Percentiles rank a stretch among this genome's conserved stretches.
Evolutionary conservation across 306 rosid genomes (phyloP).

Genomic region (Styphnolobium japonicum): DNA sequence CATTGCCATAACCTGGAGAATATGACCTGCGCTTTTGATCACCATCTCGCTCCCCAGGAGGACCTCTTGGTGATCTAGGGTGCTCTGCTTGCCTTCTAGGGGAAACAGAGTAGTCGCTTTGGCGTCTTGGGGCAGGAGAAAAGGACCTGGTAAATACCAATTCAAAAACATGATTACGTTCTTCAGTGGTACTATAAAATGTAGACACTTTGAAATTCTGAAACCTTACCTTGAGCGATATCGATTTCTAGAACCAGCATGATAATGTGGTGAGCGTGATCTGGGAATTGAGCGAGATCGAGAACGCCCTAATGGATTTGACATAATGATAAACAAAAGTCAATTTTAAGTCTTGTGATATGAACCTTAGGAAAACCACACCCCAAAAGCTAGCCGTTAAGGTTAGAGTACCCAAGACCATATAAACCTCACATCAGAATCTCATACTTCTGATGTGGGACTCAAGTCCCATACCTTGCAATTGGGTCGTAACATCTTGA

Average conservation of each 20-base stretch:
- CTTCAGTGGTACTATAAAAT: neutral
- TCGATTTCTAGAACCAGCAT: slow-evolving; percentile 73
- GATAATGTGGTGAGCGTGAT: slow-evolving; percentile 78
- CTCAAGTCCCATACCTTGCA: no score
- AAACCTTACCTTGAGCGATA: slow-evolving; percentile 78
- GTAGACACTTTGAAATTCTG: neutral
- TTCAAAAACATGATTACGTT: slow-evolving; percentile 11
- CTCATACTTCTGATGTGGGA: no score
- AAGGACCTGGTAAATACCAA: slow-evolving; percentile 58
- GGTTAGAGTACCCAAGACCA: no score
- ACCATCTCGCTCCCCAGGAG: slow-evolving; percentile 57
- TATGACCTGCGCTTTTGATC: slow-evolving; percentile 67
- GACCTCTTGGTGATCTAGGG: slow-evolving; percentile 80
- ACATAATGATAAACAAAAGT: slow-evolving; percentile 6
- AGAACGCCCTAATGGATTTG: slow-evolving; percentile 61
- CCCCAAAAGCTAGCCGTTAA: no score
- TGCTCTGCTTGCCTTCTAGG: slow-evolving; percentile 71
- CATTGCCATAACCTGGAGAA: slow-evolving; percentile 75
- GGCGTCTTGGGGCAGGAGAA: slow-evolving; percentile 88
- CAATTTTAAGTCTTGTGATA: no score
- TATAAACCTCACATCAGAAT: no score
- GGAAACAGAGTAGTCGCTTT: slow-evolving; percentile 70
- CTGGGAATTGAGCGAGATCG: slow-evolving; percentile 82
- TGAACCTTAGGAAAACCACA: no score
- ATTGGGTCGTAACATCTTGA: no score